phyloP scores from a whole-genome alignment of 1,139 yeast genomes.

The Saccharomyces hybrid region DNA sequence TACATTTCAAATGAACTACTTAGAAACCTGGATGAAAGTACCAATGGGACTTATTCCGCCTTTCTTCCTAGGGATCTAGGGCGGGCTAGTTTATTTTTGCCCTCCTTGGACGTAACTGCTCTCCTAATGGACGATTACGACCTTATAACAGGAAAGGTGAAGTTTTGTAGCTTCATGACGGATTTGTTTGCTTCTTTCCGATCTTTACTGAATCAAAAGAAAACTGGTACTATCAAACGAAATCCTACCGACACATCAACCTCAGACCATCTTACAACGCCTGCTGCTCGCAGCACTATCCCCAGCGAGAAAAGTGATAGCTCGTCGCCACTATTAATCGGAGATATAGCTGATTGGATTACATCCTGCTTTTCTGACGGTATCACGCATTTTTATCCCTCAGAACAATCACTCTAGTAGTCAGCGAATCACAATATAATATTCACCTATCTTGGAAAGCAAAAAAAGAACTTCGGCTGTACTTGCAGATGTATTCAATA shows the following conservation, averaged over 20 bases:
- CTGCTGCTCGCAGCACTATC: not conserved
- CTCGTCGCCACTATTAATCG: constrained; percentile 3
- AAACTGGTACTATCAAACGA: not conserved
- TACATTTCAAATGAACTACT: not conserved
- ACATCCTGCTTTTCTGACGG: constrained; percentile 8
- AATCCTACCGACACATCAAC: not conserved
- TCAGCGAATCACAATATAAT: not conserved
- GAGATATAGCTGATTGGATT: constrained; percentile 8
- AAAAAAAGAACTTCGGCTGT: no score
- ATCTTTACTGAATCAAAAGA: not conserved
- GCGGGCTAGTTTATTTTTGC: not conserved
- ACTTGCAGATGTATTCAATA: no score
- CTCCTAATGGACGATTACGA: not conserved
- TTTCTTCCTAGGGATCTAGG: not conserved
- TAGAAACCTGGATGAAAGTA: not conserved
- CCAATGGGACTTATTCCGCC: not conserved
- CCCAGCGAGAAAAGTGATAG: constrained; percentile 1
- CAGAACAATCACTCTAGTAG: not conserved
- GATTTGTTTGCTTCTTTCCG: not conserved
- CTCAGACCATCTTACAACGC: not conserved
- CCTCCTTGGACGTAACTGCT: not conserved
- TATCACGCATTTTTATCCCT: constrained; percentile 1
- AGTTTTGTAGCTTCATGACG: not conserved
- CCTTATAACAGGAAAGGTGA: not conserved
- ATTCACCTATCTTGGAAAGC: no score